These are phyloP conservation scores for Leccinum aurantiacum DNA, from an alignment of 768 basidiomycete genomes.

Conservation along the genomic window DNA sequence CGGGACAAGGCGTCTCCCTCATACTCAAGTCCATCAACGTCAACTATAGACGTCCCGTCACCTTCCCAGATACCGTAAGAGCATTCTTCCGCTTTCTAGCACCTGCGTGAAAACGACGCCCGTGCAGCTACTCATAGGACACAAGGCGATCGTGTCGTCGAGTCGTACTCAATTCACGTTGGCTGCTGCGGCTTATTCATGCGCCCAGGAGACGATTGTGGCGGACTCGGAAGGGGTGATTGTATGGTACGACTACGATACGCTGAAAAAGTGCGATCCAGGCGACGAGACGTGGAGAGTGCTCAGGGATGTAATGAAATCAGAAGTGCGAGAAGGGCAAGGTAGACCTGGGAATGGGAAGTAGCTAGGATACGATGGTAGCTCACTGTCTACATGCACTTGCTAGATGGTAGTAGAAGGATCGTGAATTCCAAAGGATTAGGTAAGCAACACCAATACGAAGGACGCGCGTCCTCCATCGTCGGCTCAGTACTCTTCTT, in stretches of 20 bases:
- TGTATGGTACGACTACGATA: constrained; percentile 81
- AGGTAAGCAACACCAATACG: constrained; percentile 12
- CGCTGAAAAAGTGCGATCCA: constrained; percentile 61
- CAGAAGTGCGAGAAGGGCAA: constrained; percentile 21
- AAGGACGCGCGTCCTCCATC: constrained; percentile 34
- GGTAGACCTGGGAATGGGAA: not conserved
- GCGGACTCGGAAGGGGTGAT: constrained; percentile 62
- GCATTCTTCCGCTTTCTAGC: constrained; percentile 1
- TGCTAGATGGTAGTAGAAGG: constrained; percentile 13
- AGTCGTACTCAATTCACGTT: constrained; percentile 49
- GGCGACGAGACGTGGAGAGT: constrained; percentile 46
- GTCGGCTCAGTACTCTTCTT: constrained; percentile 6
- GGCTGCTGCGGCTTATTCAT: constrained; percentile 59
- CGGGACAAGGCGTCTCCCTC: constrained; percentile 63
- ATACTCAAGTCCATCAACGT: constrained; percentile 72
- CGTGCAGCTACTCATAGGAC: constrained; percentile 61
- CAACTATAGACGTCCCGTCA: constrained; percentile 68
- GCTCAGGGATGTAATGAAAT: constrained; percentile 22
- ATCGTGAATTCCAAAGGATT: constrained; percentile 16
- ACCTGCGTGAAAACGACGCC: not conserved
- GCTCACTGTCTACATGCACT: not conserved
- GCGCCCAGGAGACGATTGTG: constrained; percentile 60
- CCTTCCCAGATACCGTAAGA: constrained; percentile 73
- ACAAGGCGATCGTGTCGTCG: constrained; percentile 45
- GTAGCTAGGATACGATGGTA: not conserved